Base-by-base conservation (phyloP, 306 rosid genomes). In the Citrullus amarus region DNA sequence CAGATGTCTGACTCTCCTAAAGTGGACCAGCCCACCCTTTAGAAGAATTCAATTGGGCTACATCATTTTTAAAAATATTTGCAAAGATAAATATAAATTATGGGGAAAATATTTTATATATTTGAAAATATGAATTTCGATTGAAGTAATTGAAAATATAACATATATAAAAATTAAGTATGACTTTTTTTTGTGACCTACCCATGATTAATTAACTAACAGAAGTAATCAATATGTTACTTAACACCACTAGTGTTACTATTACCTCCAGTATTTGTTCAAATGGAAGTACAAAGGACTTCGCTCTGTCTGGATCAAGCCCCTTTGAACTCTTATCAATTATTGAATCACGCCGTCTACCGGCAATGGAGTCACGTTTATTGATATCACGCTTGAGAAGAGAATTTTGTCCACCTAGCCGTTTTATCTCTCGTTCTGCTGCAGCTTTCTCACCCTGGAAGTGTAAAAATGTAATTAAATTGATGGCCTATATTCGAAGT, bases 331-430 rank as follows among this genome's bases (percentile, higher is more conserved):
- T 86, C 86, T 70, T 91, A 56, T 90, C 96, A 50, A 83, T 66
- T 79, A 87, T 69, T 50, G 95, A 89, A 75, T 91, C 98, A 78
- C 79, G 89, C 75, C 91, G 85, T 88, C 89, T 87, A 71, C 97
- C 92, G n/a, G 89, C 97, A 86, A 91, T 61, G 67, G 91, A 89
- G 77, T 90, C 96, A 46, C 88, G 91, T 81, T 83, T 90, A 80
- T 83, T 88, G 60, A 90, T 87, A 84, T 91, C 97, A 58, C 96
- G 97, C 78, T 91, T 95, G 70, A 93, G 96, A 85, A 82, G 92
- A 81, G 96, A 86, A 83, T 86, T 91, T 86, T 89, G 98, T 82
- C 93, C 84, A 12, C 79, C 86, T 85, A 93, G 82, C 76, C 90
- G 88, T 77, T 90, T 93, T 66, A 87, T 88, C 85, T 93, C 98